phyloP scores from a whole-genome alignment of 495 filamentous ascomycete genomes.

The Penicillium arizonense region DNA sequence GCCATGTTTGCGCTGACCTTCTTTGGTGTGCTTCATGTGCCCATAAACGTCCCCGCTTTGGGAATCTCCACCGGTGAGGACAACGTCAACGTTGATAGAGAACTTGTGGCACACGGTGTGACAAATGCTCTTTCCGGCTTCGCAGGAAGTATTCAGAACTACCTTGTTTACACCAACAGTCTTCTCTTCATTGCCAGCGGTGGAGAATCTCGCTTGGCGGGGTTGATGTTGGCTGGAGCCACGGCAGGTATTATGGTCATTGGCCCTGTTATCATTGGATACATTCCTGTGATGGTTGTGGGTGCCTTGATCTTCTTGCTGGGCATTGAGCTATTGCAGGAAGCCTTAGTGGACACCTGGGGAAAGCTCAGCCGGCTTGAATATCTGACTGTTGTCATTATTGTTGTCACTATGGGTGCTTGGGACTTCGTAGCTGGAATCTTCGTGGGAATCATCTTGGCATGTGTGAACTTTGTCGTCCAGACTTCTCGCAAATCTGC shows the following conservation, averaged over 20 bases:
- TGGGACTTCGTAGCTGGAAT: slow-evolving; percentile 97
- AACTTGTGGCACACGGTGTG: slow-evolving; percentile 88
- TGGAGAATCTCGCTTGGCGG: slow-evolving; percentile 80
- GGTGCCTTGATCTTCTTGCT: slow-evolving; percentile 91
- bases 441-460: slow-evolving; percentile 84
- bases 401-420: slow-evolving; percentile 91
- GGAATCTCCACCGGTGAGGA: slow-evolving; percentile 88
- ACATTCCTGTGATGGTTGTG: slow-evolving; percentile 94
- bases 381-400: slow-evolving; percentile 88
- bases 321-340: slow-evolving; percentile 83
- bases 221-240: slow-evolving; percentile 76
- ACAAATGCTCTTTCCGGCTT: slow-evolving; percentile 89
- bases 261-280: slow-evolving; percentile 85
- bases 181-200: slow-evolving; percentile 92
- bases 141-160: slow-evolving; percentile 90
- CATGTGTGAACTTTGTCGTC: slow-evolving; percentile 85
- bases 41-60: slow-evolving; percentile 93
- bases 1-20: slow-evolving; percentile 98
- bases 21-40: slow-evolving; percentile 95
- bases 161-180: slow-evolving; percentile 95
- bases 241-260: slow-evolving; percentile 80
- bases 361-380: slow-evolving; percentile 82
- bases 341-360: slow-evolving; percentile 85
- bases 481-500: slow-evolving; percentile 87
- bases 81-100: slow-evolving; percentile 83